phyloP scores from a whole-genome alignment of 2,329 filamentous ascomycete species.

The Botrytis byssoidea region DNA sequence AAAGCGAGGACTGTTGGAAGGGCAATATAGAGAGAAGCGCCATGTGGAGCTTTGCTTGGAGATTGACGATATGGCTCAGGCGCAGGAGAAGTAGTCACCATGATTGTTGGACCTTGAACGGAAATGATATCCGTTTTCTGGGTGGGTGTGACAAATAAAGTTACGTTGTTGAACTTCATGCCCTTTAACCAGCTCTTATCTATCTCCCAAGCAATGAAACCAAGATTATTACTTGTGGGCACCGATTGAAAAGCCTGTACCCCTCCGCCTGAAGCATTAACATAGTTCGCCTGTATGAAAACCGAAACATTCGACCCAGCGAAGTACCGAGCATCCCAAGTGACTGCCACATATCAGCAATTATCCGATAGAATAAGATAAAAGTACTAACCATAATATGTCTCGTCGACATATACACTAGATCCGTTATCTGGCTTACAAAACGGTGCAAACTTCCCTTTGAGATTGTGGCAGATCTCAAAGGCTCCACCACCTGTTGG shows the following conservation, averaged over 20 bases:
- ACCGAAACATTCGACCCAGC: conserved; percentile 31
- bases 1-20: conserved; percentile 35
- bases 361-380: not conserved
- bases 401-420: conserved; percentile 33
- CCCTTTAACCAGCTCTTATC: conserved; percentile 32
- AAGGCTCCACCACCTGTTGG: conserved; percentile 34
- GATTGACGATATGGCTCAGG: conserved; percentile 29
- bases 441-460: conserved; percentile 35
- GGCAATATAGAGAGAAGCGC: conserved; percentile 35
- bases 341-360: conserved; percentile 29
- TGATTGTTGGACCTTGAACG: conserved; percentile 31
- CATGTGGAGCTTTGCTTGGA: conserved; percentile 26
- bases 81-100: conserved; percentile 29
- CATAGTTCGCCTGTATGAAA: conserved; percentile 35
- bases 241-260: conserved; percentile 35
- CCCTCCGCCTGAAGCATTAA: conserved; percentile 33
- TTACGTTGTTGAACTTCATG: conserved; percentile 33
- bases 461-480: conserved; percentile 35
- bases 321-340: conserved; percentile 36
- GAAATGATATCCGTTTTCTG: conserved; percentile 25
- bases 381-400: conserved; percentile 33
- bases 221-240: conserved; percentile 26
- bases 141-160: conserved; percentile 31
- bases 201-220: conserved; percentile 34
- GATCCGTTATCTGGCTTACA: conserved; percentile 37